Base-by-base conservation (phyloP, 1,284 basidiomycete species). In the Puccinia sorghi region DNA sequence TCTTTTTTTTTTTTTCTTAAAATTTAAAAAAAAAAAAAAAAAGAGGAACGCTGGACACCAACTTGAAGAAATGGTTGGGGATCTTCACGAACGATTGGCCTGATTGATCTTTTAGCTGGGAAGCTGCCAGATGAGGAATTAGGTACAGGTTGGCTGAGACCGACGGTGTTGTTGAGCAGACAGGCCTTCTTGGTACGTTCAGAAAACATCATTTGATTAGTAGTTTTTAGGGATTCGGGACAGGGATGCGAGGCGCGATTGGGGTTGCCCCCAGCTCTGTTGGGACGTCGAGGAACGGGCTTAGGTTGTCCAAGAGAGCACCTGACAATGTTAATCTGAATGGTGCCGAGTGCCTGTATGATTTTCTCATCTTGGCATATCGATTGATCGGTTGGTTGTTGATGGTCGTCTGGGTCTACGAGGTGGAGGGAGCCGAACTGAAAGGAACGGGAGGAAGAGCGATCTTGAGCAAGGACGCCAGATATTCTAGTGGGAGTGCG, bases 151-250 rank as follows among this genome's bases (percentile, higher is more conserved):
- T 75, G 59, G 39, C 72, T 52, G 11, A 75, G 37, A 5, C 72
- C 72, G 37, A 57, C 72, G 9, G 72, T 75, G 52, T 75, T 61
- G 17, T 75, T 61, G 17, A 75, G 57, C 8, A 37, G 37, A 66
- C 48, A 46, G 43, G 66, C 66, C 39, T 75, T 75, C 57, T 75
- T 75, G 13, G 39, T 52, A 20, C 61, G 56, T 66, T 75, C 72
- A 2, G 72, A 75, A 22, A 75, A 75, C 22, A 39, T 64, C 72
- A 75, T 75, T 25, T 75, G 72, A 48, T 75, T 75, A 5, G 72
- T 48, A 7, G 72, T 75, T 22, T 57, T 22, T 4, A 72, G 57
- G 0, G 37, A 25, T 39, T 54, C 22, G 6, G 50, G 20, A n/a
- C 37, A 17, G 20, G 17, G 59, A 9, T 61, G 13, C 6, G 59